phyloP scores from a whole-genome alignment of 352 stramenopile genomes.

The Phytophthora pinifolia region DNA sequence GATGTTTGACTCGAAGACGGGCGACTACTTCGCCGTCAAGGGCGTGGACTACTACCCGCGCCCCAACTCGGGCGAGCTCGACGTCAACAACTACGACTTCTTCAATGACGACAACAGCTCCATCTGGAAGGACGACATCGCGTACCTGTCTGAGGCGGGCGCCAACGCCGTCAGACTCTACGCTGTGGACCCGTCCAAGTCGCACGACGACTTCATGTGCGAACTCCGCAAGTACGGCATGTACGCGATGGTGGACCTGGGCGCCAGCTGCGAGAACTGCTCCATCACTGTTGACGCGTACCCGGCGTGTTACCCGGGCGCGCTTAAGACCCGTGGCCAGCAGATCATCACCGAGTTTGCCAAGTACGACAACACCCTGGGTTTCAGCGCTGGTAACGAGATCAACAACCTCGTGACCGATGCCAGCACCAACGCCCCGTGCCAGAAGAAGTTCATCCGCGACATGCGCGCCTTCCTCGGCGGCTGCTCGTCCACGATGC shows the following conservation, averaged over 20 bases:
- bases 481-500: conserved; percentile 48
- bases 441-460: conserved; percentile 88
- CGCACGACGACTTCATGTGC: conserved; percentile 89
- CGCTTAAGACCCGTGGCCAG: conserved; percentile 69
- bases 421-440: conserved; percentile 62
- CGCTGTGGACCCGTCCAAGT: conserved; percentile 78
- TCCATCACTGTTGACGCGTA: conserved; percentile 50
- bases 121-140: conserved; percentile 80
- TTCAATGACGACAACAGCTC: conserved; percentile 60
- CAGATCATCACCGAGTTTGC: conserved; percentile 81
- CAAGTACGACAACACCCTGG: conserved; percentile 85
- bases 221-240: conserved; percentile 68
- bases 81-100: conserved; percentile 85
- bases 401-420: conserved; percentile 62
- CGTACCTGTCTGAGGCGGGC: conserved; percentile 53
- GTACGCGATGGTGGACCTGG: conserved; percentile 71
- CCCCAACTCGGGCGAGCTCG: conserved; percentile 63
- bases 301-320: conserved; percentile 56
- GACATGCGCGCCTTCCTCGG: conserved; percentile 80
- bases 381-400: conserved; percentile 85
- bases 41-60: conserved; percentile 86
- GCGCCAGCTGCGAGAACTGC: conserved; percentile 58
- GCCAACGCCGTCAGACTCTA: conserved; percentile 86
- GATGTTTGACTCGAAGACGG: conserved; percentile 71
- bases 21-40: conserved; percentile 56